These are phyloP conservation scores for Solanum paucissectum DNA, from an alignment of 257 asterid species.

Conservation along the genomic window DNA sequence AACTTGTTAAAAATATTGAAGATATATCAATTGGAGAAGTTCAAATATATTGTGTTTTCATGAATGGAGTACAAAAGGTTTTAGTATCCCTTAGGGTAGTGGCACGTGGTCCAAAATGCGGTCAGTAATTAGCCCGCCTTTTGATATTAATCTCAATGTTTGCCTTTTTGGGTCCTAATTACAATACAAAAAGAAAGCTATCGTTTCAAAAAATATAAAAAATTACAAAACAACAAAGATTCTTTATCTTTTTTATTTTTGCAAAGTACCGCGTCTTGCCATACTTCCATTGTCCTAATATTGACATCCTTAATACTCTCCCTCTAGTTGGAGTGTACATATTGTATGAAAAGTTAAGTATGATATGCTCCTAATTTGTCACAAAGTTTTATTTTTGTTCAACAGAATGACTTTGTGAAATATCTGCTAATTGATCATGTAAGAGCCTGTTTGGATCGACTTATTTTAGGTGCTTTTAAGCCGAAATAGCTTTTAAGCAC, in stretches of 20 bases:
- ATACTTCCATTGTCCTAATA: neutral
- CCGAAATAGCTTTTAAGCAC: neutral
- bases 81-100: neutral
- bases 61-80: neutral
- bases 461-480: neutral
- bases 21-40: neutral
- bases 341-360: neutral
- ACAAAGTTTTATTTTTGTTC: neutral
- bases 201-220: neutral
- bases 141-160: neutral
- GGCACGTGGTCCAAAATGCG: neutral
- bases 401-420: neutral
- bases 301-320: neutral
- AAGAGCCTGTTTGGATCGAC: neutral
- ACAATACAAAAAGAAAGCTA: neutral
- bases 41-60: neutral
- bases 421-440: neutral
- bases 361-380: neutral
- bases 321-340: neutral
- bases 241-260: neutral
- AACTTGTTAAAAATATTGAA: neutral
- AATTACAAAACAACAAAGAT: neutral
- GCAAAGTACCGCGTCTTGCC: neutral
- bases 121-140: neutral
- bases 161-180: neutral